Evolutionary conservation across 73 alveolate genomes (phyloP).

Genomic region (Paramecium octaurelia): DNA sequence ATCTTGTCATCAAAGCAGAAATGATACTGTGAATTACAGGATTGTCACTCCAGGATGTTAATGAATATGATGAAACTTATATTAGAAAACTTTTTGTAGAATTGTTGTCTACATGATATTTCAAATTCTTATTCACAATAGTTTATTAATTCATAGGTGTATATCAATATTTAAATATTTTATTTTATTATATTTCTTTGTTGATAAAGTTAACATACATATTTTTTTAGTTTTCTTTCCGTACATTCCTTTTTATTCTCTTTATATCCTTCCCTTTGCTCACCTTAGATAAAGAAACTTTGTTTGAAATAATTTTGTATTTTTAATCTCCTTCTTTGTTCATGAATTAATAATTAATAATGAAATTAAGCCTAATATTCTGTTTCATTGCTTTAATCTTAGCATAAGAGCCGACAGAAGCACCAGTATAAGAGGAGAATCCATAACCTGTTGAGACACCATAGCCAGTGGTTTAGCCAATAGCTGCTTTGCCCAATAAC

Average conservation of each 20-base stretch:
- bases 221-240: not conserved
- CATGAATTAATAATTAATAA: not conserved
- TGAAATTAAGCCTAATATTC: not conserved
- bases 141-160: slow-evolving; percentile 65
- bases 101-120: slow-evolving; percentile 79
- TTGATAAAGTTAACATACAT: not conserved
- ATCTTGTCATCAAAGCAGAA: slow-evolving; percentile 68
- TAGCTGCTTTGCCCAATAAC: not conserved
- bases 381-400: not conserved
- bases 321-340: slow-evolving; percentile 2
- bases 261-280: not conserved
- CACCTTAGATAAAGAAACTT: not conserved
- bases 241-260: not conserved
- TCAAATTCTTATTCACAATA: slow-evolving; percentile 72
- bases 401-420: not conserved
- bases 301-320: not conserved
- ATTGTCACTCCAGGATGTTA: slow-evolving; percentile 87
- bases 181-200: not conserved
- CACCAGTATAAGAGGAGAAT: not conserved
- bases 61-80: slow-evolving; percentile 86
- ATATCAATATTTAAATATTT: not conserved
- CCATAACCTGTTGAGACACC: not conserved
- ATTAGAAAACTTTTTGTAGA: slow-evolving; percentile 80
- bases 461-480: not conserved
- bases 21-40: slow-evolving; percentile 83